Evolutionary conservation across 192 early-diverging fungal genomes (phyloP).

Genomic region (Coemansia sp.): DNA sequence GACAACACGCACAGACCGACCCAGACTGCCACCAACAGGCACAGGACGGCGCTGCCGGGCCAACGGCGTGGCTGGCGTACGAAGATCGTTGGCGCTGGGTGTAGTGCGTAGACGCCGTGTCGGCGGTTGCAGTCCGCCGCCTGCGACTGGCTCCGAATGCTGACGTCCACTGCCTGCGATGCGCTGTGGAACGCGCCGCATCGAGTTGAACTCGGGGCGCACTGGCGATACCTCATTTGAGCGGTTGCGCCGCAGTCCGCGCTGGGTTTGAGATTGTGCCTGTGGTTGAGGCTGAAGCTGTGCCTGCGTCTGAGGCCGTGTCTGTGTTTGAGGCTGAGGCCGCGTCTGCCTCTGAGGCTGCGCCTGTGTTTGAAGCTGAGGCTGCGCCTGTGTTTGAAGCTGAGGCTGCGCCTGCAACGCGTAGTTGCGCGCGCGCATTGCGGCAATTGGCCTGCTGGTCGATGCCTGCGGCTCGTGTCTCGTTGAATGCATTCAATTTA

Average conservation of each 20-base stretch:
- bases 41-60: background rate
- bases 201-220: background rate
- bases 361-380: too few species aligned
- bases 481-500: slow-evolving; percentile 1
- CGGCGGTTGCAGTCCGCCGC: slow-evolving; percentile 1
- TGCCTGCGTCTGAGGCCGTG: too few species aligned
- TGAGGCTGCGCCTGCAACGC: slow-evolving; percentile 8
- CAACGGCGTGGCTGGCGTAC: slow-evolving; percentile 3
- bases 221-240: slow-evolving; percentile 17
- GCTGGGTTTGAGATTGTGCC: slow-evolving; percentile 1
- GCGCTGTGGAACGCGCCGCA: slow-evolving; percentile 11
- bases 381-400: background rate
- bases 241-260: slow-evolving; percentile 21
- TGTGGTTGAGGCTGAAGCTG: background rate
- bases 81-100: slow-evolving; percentile 5
- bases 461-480: slow-evolving; percentile 2
- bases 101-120: slow-evolving; percentile 5
- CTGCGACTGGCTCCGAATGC: slow-evolving; percentile 27
- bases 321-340: too few species aligned
- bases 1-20: background rate
- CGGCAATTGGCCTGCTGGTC: slow-evolving; percentile 16
- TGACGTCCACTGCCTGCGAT: slow-evolving; percentile 21
- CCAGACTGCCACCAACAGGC: background rate
- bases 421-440: slow-evolving; percentile 23
- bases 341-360: too few species aligned